phyloP scores from a whole-genome alignment of 108 stramenopile species.

The Chaetoceros tenuissimus region DNA sequence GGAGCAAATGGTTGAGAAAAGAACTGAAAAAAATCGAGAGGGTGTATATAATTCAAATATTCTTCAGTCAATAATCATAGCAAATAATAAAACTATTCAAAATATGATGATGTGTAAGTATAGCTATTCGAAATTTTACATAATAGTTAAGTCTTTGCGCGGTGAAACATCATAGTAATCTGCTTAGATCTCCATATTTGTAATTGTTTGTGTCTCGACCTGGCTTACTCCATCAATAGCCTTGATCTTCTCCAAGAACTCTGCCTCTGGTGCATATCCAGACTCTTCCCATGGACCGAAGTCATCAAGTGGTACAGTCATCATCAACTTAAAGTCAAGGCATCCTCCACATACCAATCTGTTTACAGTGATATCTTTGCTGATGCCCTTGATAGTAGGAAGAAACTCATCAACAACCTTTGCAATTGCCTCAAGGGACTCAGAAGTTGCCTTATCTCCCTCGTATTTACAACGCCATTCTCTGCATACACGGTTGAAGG shows the following conservation, averaged over 20 bases:
- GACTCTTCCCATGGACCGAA: constrained; percentile 78
- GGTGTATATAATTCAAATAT: too few relatives aligned
- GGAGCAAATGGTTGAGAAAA: too few relatives aligned
- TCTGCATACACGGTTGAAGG: constrained; percentile 76
- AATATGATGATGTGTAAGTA: too few relatives aligned
- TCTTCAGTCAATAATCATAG: too few relatives aligned
- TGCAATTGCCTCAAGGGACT: constrained; percentile 60
- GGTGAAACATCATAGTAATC: too few relatives aligned
- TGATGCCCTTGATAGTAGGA: constrained; percentile 63
- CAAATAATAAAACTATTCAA: too few relatives aligned
- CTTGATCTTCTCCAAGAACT: constrained; percentile 77
- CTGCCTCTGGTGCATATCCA: constrained; percentile 46
- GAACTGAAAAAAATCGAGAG: too few relatives aligned
- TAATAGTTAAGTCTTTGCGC: too few relatives aligned
- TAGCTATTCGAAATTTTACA: too few relatives aligned
- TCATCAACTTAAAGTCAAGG: constrained; percentile 85
- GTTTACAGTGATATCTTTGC: constrained; percentile 56
- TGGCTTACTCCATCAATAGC: constrained; percentile 81
- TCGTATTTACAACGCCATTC: constrained; percentile 86
- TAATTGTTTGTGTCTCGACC: constrained; percentile 88
- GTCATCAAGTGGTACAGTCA: constrained; percentile 67
- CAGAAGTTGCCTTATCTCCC: constrained; percentile 70
- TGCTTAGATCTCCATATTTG: constrained; percentile 79
- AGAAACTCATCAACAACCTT: constrained; percentile 74
- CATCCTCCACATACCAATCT: constrained; percentile 78